These are phyloP conservation scores for Xylariaceae sp. DNA, from an alignment of 2,329 filamentous ascomycete species.

Conservation along the genomic window DNA sequence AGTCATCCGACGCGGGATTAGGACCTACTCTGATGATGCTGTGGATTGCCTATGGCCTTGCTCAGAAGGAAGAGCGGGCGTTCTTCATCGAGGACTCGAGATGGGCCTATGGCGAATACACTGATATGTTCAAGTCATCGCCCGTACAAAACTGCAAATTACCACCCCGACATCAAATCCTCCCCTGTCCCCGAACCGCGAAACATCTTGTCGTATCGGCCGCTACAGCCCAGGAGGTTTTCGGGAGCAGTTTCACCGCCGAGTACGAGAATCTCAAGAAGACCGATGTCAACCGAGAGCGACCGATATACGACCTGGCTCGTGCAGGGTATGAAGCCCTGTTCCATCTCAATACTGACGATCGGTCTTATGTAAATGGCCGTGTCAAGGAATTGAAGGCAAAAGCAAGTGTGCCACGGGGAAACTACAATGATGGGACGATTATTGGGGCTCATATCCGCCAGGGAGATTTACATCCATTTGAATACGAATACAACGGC, in stretches of 20 bases:
- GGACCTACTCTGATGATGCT: conserved; percentile 72
- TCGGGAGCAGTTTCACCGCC: conserved; percentile 56
- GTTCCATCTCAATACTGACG: conserved; percentile 64
- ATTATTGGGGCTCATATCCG: conserved; percentile 73
- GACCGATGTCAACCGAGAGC: conserved; percentile 48
- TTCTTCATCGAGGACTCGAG: conserved; percentile 84
- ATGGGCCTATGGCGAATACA: conserved; percentile 77
- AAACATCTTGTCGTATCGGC: conserved; percentile 70
- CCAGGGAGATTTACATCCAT: conserved; percentile 72
- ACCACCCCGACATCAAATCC: conserved; percentile 68
- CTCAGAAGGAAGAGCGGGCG: conserved; percentile 65
- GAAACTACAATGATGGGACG: conserved; percentile 46
- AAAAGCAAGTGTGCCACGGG: conserved; percentile 42
- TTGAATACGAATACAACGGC: conserved; percentile 70
- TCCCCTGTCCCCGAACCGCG: conserved; percentile 74
- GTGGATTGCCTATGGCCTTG: conserved; percentile 80
- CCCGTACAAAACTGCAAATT: conserved; percentile 63
- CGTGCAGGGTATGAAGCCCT: conserved; percentile 68
- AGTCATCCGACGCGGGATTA: conserved; percentile 69
- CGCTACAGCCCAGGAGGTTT: conserved; percentile 60
- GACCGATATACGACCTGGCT: conserved; percentile 63
- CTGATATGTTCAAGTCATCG: conserved; percentile 65
- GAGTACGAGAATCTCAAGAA: conserved; percentile 48
- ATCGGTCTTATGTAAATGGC: conserved; percentile 59
- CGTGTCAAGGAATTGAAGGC: conserved; percentile 54